These are phyloP conservation scores for Silene latifolia DNA, from an alignment of 148 eudicot genomes.

Conservation along the genomic window DNA sequence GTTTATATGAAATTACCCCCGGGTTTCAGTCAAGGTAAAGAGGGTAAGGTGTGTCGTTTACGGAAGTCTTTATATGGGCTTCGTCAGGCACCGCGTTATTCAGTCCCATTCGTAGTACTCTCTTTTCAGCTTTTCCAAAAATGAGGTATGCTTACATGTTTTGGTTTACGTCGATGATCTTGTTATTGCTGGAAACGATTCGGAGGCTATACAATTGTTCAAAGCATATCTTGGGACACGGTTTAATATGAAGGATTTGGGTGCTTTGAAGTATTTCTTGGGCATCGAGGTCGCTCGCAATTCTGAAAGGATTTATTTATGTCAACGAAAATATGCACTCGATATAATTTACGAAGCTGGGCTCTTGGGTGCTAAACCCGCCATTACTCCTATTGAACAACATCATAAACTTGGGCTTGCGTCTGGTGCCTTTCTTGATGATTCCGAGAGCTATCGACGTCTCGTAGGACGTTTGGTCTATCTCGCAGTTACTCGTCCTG, in stretches of 20 bases:
- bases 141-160: neutral
- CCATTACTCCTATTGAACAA: neutral
- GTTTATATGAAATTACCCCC: too few relatives aligned
- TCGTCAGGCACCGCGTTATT: neutral
- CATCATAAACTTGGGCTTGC: too few relatives aligned
- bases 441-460: too few relatives aligned
- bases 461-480: too few relatives aligned
- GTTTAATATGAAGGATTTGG: conserved; percentile 18
- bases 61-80: neutral
- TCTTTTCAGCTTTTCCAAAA: neutral
- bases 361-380: neutral
- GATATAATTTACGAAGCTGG: neutral
- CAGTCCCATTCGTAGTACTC: neutral
- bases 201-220: neutral
- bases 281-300: conserved; percentile 11
- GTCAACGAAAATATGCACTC: neutral
- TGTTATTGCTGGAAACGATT: conserved; percentile 5
- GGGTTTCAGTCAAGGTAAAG: neutral
- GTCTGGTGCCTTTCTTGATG: neutral
- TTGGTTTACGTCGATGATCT: neutral
- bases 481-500: too few relatives aligned
- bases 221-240: neutral
- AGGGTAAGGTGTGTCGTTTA: neutral
- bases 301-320: neutral
- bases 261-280: conserved; percentile 11